Percentiles rank a stretch among this genome's conserved stretches.
These are phyloP conservation scores for Alternaria viburni DNA, from an alignment of 2,329 filamentous ascomycete species.

Conservation along the genomic window DNA sequence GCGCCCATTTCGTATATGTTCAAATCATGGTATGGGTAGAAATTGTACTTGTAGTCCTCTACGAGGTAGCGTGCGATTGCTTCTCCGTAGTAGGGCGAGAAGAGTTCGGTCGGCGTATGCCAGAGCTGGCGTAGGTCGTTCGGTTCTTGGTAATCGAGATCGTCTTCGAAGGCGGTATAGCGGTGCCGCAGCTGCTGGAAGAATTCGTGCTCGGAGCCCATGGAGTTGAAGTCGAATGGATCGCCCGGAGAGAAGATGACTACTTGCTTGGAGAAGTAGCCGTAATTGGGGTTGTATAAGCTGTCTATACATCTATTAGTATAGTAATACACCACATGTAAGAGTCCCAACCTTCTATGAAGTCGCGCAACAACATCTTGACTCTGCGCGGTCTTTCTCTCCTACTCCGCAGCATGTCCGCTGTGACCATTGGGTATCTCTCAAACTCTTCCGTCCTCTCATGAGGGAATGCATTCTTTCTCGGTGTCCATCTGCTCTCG, in stretches of 20 bases:
- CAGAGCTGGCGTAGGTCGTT: slow-evolving; percentile 87
- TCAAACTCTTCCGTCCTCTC: slow-evolving; percentile 83
- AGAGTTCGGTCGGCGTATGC: slow-evolving; percentile 98
- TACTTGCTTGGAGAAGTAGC: slow-evolving; percentile 95
- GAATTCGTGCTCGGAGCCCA: slow-evolving; percentile 87
- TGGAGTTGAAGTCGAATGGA: slow-evolving; percentile 83
- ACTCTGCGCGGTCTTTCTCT: slow-evolving; percentile 81
- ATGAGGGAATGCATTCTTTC: slow-evolving; percentile 73
- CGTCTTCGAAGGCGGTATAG: slow-evolving; percentile 90
- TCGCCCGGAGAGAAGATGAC: slow-evolving; percentile 94
- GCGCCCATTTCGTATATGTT: slow-evolving; percentile 99
- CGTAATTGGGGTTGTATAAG: slow-evolving; percentile 91
- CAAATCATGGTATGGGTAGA: slow-evolving; percentile 94
- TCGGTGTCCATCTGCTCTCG: slow-evolving; percentile 85
- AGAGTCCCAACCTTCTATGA: slow-evolving; percentile 78
- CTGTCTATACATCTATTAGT: slow-evolving; percentile 64
- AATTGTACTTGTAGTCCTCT: slow-evolving; percentile 91
- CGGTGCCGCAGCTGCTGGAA: slow-evolving; percentile 75
- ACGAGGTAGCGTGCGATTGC: slow-evolving; percentile 95
- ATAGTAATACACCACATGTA: background rate
- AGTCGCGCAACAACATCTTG: slow-evolving; percentile 97
- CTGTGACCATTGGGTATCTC: slow-evolving; percentile 82
- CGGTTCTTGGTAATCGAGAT: slow-evolving; percentile 73
- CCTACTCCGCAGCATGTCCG: slow-evolving; percentile 74
- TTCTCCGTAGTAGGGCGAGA: slow-evolving; percentile 95